Evolutionary conservation across 768 basidiomycete species (phyloP).

Genomic region (Plicaturopsis crispa): DNA sequence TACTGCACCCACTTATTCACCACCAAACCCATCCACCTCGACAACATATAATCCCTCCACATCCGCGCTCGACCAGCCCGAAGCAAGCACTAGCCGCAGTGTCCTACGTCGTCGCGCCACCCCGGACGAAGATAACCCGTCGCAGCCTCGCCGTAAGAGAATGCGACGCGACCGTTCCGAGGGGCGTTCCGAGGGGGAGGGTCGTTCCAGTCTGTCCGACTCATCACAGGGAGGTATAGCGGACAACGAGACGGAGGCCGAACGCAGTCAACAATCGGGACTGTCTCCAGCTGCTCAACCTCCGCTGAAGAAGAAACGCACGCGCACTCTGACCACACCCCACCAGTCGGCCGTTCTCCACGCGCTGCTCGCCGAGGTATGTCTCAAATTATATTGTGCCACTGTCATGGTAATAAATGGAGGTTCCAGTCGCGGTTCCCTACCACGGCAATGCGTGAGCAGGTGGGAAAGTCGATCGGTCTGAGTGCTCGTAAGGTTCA

Average conservation of each 20-base stretch:
- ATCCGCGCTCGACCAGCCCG: background rate
- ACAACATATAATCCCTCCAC: too few species aligned
- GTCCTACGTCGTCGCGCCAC: slow-evolving; percentile 17
- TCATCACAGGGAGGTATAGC: slow-evolving; percentile 52
- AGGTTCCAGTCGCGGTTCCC: slow-evolving; percentile 73
- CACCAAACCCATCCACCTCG: slow-evolving; percentile 5
- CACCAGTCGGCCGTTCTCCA: slow-evolving; percentile 87
- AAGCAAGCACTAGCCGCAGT: slow-evolving; percentile 1
- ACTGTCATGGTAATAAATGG: background rate
- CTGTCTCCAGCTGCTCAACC: slow-evolving; percentile 23
- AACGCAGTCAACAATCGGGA: slow-evolving; percentile 33
- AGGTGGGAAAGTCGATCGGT: slow-evolving; percentile 82
- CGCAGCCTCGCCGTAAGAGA: too few species aligned
- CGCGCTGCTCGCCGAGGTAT: slow-evolving; percentile 78
- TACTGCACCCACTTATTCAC: slow-evolving; percentile 7
- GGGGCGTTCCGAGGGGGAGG: too few species aligned
- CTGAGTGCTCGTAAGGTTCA: slow-evolving; percentile 87
- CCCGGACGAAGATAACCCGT: too few species aligned
- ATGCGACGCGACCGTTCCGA: too few species aligned
- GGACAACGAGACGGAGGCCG: slow-evolving; percentile 50
- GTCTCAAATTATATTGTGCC: slow-evolving; percentile 4
- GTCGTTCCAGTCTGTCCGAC: slow-evolving; percentile 33
- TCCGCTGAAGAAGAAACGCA: slow-evolving; percentile 73
- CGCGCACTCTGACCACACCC: slow-evolving; percentile 77
- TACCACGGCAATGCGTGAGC: slow-evolving; percentile 80